These are phyloP conservation scores for Apiospora saccharicola DNA, from an alignment of 2,329 filamentous ascomycete species.

Conservation along the genomic window DNA sequence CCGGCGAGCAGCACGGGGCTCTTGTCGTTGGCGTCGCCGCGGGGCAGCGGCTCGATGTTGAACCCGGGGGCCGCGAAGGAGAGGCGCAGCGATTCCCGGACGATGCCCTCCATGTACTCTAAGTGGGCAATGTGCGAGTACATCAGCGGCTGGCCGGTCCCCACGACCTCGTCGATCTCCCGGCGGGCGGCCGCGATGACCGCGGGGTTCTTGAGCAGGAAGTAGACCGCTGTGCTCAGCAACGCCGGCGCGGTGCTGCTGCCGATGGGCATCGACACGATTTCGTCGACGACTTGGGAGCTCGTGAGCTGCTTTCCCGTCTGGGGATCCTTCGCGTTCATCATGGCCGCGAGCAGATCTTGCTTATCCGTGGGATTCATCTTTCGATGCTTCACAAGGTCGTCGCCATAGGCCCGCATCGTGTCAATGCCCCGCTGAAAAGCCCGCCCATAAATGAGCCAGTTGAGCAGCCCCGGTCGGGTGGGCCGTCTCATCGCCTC, in stretches of 20 bases:
- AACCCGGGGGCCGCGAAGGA: constrained; percentile 62
- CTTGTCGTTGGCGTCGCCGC: constrained; percentile 46
- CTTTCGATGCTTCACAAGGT: constrained; percentile 64
- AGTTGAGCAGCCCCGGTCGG: constrained; percentile 59
- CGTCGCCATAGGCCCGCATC: constrained; percentile 62
- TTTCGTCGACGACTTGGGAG: constrained; percentile 70
- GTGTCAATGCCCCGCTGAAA: constrained; percentile 60
- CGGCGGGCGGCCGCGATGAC: constrained; percentile 56
- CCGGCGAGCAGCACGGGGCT: constrained; percentile 55
- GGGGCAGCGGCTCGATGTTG: constrained; percentile 58
- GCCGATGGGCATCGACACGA: constrained; percentile 71
- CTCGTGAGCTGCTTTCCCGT: constrained; percentile 66
- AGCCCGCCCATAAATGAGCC: constrained; percentile 59
- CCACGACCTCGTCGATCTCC: constrained; percentile 62
- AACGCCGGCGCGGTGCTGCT: constrained; percentile 57
- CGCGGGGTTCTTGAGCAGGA: constrained; percentile 58
- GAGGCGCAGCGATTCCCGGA: constrained; percentile 63
- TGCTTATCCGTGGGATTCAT: constrained; percentile 61
- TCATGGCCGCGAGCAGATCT: constrained; percentile 67
- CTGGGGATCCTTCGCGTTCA: constrained; percentile 66
- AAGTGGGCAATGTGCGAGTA: constrained; percentile 59
- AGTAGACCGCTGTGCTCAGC: constrained; percentile 55
- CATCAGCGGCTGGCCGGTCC: constrained; percentile 48
- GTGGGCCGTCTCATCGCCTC: constrained; percentile 64
- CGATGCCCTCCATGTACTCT: constrained; percentile 60